Conservation (phyloP, 2,329 filamentous ascomycete genomes). For the Exophiala bonariae region DNA sequence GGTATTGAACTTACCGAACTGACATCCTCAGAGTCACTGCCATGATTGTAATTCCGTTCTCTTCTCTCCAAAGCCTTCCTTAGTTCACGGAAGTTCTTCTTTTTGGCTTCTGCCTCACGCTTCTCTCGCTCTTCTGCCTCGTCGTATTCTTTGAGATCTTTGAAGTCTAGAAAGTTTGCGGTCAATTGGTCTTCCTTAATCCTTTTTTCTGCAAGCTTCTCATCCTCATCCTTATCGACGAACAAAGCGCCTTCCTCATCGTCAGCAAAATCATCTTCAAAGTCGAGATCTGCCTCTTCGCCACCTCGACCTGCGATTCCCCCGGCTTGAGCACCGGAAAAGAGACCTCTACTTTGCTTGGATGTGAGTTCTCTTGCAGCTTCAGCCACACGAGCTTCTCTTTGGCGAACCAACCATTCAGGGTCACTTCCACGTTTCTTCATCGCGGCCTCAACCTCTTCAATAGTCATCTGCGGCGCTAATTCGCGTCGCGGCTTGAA, state of each 20-base stretch:
- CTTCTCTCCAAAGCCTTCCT: conserved; percentile 80
- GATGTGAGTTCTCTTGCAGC: conserved; percentile 60
- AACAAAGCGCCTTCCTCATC: conserved; percentile 74
- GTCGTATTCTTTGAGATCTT: conserved; percentile 69
- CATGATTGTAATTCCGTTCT: conserved; percentile 85
- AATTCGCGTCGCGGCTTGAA: conserved; percentile 78
- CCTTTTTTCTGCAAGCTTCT: conserved; percentile 68
- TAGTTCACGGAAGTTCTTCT: conserved; percentile 71
- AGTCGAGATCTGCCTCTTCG: conserved; percentile 65
- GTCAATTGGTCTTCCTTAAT: conserved; percentile 80
- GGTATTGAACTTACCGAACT: conserved; percentile 43
- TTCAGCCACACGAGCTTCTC: conserved; percentile 53
- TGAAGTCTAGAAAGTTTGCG: conserved; percentile 80
- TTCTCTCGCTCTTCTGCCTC: conserved; percentile 66
- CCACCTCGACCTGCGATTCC: conserved; percentile 32
- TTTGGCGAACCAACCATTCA: conserved; percentile 74
- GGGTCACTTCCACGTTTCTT: conserved; percentile 73
- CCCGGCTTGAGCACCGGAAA: conserved; percentile 33
- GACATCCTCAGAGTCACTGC: conserved; percentile 65
- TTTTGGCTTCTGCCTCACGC: conserved; percentile 65
- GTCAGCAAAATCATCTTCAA: conserved; percentile 78
- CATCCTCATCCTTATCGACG: conserved; percentile 78
- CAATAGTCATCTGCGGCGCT: conserved; percentile 74
- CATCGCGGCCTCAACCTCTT: conserved; percentile 84
- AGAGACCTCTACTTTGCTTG: conserved; percentile 46